Percentiles rank a stretch among this genome's conserved stretches.
Conservation (phyloP, 306 rosid genomes). For the Lathyrus oleraceus region DNA sequence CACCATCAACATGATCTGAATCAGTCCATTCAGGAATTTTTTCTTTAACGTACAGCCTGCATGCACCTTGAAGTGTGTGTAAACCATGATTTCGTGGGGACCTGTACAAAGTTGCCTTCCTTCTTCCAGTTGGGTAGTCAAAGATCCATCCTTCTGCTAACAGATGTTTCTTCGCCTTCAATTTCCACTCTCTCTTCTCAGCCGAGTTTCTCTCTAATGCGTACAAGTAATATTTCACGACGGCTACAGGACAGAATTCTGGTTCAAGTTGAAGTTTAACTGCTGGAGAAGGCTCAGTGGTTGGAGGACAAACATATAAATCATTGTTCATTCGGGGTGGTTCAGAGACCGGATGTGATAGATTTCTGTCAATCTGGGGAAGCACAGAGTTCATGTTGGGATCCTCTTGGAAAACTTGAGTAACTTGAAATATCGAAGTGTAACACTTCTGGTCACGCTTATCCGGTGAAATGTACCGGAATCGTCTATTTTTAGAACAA, state of each 20-base stretch:
- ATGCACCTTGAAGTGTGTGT: constrained; percentile 52
- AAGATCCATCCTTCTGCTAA: constrained; percentile 55
- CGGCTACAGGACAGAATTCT: constrained; percentile 49
- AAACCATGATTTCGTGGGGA: constrained; percentile 49
- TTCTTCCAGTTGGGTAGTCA: constrained; percentile 35
- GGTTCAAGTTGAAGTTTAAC: constrained; percentile 29
- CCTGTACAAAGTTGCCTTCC: constrained; percentile 42
- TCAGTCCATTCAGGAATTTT: constrained; percentile 30
- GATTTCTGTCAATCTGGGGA: constrained; percentile 23
- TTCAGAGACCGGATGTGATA: constrained; percentile 27
- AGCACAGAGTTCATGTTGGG: constrained; percentile 21
- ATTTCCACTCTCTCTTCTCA: constrained; percentile 28
- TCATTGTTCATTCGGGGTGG: constrained; percentile 28
- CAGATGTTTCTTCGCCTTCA: constrained; percentile 53
- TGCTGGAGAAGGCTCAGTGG: constrained; percentile 14
- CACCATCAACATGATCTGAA: constrained; percentile 27
- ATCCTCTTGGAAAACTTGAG: constrained; percentile 31
- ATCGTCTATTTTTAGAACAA: background rate
- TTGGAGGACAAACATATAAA: constrained; percentile 31
- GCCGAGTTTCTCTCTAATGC: constrained; percentile 9
- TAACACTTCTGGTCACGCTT: constrained; percentile 38
- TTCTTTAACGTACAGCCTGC: constrained; percentile 48
- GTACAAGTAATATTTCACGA: constrained; percentile 44
- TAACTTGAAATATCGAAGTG: constrained; percentile 49
- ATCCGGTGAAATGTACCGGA: constrained; percentile 54